Evolutionary conservation across 352 stramenopile species (phyloP), one percentile per base, ranked within the genome.

Genomic region (Phytophthora nicotianae): DNA sequence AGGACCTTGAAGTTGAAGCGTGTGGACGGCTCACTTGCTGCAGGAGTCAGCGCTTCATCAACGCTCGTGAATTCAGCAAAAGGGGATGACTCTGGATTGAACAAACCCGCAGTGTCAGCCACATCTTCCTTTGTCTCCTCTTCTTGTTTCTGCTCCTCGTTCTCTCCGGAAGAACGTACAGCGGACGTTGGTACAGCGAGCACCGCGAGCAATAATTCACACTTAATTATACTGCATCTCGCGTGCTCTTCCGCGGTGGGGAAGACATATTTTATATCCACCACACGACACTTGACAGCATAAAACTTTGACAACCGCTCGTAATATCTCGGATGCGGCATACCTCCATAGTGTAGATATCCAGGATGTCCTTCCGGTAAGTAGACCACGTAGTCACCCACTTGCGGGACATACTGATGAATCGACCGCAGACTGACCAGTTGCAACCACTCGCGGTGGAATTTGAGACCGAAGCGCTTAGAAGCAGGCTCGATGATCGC

Each of bases 391-490:
- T 91, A 82, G 47, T 96, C 87, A 10, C 87, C 87, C 42, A 86
- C 72, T 70, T 96, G 87, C 1, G 87, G 87, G 4, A 94, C 72
- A 50, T 93, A 93, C 58, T 89, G 75, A 56, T 93, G 75, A 27
- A 74, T 81, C 5, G 74, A 65, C 2, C 58, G 55, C 5, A 92
- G 54, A 37, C 40, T 88, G 0, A 76, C 50, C 5, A 86, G 55
- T 58, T 94, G 86, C 24, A 94, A 62, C 86, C 86, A 94, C n/a
- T 91, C 81, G 17, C 86, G 81, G 58, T 91, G 78, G 37, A 89
- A 94, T 21, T 51, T 71, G 13, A 88, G 78, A 19, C 83, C 81
- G 38, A 94, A 88, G 10, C 86, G 81, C 48, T 81, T 85, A 5
- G 79, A 74, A 29, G 76, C 70, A 38, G 74, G 68, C 29, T 88